Percentiles rank a stretch among this genome's conserved stretches.
These are phyloP conservation scores for Botrytis medusae DNA, from an alignment of 2,329 filamentous ascomycete genomes.

Conservation along the genomic window DNA sequence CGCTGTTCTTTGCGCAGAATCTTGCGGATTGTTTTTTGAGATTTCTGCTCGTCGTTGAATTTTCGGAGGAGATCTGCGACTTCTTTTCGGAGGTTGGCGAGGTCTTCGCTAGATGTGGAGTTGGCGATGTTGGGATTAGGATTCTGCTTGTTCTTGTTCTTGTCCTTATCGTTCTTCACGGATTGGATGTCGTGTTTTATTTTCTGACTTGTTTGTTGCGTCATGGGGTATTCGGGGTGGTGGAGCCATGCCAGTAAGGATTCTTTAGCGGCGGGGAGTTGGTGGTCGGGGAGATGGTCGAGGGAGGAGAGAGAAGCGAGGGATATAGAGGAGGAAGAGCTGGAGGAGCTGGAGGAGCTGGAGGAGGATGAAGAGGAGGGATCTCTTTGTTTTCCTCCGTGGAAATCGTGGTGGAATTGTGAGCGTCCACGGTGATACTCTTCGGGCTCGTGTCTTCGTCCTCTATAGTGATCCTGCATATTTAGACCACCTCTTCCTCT, in stretches of 20 bases:
- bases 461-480: slow-evolving; percentile 10
- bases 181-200: slow-evolving; percentile 48
- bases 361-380: slow-evolving; percentile 32
- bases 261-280: slow-evolving; percentile 49
- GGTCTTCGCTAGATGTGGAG: slow-evolving; percentile 34
- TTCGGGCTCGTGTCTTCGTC: slow-evolving; percentile 5
- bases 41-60: slow-evolving; percentile 46
- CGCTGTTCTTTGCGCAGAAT: slow-evolving; percentile 28
- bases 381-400: slow-evolving; percentile 20
- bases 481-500: slow-evolving; percentile 9
- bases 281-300: slow-evolving; percentile 50
- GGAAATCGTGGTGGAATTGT: slow-evolving; percentile 1
- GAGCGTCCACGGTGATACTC: slow-evolving; percentile 8
- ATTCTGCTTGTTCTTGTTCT: slow-evolving; percentile 30
- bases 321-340: slow-evolving; percentile 41
- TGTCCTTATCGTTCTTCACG: slow-evolving; percentile 35
- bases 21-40: slow-evolving; percentile 35
- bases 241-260: slow-evolving; percentile 51
- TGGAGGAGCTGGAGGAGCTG: slow-evolving; percentile 42
- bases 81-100: slow-evolving; percentile 45
- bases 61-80: slow-evolving; percentile 47
- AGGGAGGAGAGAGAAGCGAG: slow-evolving; percentile 56
- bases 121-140: neutral
- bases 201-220: slow-evolving; percentile 46
- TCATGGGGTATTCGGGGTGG: slow-evolving; percentile 51